phyloP scores from a whole-genome alignment of 805 yeast species.

The Torulaspora indica region DNA sequence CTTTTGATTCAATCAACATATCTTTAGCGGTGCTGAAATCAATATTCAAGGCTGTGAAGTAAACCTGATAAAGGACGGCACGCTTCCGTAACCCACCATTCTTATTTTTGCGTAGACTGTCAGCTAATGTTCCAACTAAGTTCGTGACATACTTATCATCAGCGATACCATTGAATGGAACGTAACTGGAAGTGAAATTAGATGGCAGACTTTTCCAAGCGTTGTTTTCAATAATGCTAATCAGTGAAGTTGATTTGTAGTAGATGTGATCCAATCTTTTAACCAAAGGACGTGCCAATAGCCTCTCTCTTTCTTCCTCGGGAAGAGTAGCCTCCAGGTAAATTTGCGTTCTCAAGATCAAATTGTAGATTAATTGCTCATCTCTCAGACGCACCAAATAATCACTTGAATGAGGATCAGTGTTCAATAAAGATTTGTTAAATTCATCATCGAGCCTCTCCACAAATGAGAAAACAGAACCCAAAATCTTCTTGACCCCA shows the following conservation, averaged over 20 bases:
- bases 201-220: slow-evolving; percentile 61
- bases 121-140: slow-evolving; percentile 61
- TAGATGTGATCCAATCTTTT: slow-evolving; percentile 90
- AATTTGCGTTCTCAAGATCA: slow-evolving; percentile 78
- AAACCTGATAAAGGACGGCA: slow-evolving; percentile 79
- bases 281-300: slow-evolving; percentile 66
- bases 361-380: slow-evolving; percentile 68
- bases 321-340: slow-evolving; percentile 68
- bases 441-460: slow-evolving; percentile 96
- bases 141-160: slow-evolving; percentile 44
- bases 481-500: slow-evolving; percentile 72
- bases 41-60: slow-evolving; percentile 87
- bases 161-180: slow-evolving; percentile 28
- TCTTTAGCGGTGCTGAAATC: slow-evolving; percentile 82
- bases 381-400: slow-evolving; percentile 86
- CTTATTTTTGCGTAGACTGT: slow-evolving; percentile 60
- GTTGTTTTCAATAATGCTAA: slow-evolving; percentile 58
- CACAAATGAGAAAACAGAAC: slow-evolving; percentile 78
- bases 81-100: slow-evolving; percentile 69
- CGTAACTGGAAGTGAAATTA: slow-evolving; percentile 25
- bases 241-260: slow-evolving; percentile 79
- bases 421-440: slow-evolving; percentile 75
- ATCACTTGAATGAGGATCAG: slow-evolving; percentile 94
- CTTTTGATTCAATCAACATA: slow-evolving; percentile 77
- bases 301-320: slow-evolving; percentile 45